These are phyloP conservation scores for Candida tunisiensis DNA, from an alignment of 1,139 yeast species.

Conservation along the genomic window DNA sequence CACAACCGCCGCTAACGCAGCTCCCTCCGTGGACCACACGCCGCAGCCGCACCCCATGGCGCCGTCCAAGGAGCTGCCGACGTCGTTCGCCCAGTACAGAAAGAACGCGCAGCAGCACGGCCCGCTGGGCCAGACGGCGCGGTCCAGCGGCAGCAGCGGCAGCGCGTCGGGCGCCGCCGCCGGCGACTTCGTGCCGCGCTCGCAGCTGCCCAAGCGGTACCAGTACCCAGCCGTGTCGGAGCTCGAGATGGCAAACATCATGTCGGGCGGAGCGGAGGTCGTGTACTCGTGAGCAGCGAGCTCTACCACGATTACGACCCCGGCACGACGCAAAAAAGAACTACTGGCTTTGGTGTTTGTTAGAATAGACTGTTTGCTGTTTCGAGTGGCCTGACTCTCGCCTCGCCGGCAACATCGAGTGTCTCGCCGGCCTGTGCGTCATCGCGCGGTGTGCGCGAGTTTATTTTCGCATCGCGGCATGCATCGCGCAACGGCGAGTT, in stretches of 20 bases:
- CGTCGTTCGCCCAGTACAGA: constrained; percentile 24
- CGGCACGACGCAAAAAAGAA: too few species aligned
- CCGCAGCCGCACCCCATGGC: constrained; percentile 30
- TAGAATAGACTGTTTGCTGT: too few species aligned
- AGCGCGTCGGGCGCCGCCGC: constrained; percentile 20
- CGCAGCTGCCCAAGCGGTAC: constrained; percentile 54
- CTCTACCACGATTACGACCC: too few species aligned
- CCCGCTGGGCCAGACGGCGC: constrained; percentile 13
- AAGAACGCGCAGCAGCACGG: constrained; percentile 26
- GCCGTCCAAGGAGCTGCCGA: constrained; percentile 29
- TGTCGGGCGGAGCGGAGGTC: constrained; percentile 57
- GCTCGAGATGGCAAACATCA: constrained; percentile 54
- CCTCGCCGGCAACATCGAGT: too few species aligned
- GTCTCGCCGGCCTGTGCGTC: too few species aligned
- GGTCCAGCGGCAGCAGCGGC: constrained; percentile 8
- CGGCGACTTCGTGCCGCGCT: constrained; percentile 34
- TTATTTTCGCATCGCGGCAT: too few species aligned
- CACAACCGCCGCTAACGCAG: too few species aligned
- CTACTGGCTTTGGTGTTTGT: too few species aligned
- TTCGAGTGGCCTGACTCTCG: too few species aligned
- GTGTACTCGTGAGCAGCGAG: too few species aligned
- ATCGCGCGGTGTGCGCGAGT: too few species aligned
- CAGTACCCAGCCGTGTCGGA: constrained; percentile 46
- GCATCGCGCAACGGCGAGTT: too few species aligned
- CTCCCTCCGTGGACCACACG: constrained; percentile 18